Evolutionary conservation across 257 asterid species (phyloP).

Genomic region (Solanum paucissectum): DNA sequence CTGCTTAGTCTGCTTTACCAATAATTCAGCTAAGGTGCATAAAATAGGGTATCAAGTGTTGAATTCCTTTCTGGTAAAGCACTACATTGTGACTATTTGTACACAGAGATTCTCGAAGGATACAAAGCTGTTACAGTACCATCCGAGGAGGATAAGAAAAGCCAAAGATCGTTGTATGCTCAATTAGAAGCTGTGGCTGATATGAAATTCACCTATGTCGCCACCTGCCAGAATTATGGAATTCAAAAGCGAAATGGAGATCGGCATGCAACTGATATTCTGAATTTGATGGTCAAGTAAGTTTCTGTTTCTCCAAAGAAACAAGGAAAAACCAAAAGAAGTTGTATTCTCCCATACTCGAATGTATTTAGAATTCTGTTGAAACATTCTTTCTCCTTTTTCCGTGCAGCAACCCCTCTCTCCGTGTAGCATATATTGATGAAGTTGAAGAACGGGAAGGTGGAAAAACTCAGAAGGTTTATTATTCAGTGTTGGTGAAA

Average conservation of each 20-base stretch:
- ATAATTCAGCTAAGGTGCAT: not conserved
- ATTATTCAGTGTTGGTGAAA: constrained; percentile 86
- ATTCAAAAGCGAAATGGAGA: constrained; percentile 94
- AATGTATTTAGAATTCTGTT: not conserved
- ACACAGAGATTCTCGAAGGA: constrained; percentile 77
- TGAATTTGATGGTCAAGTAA: constrained; percentile 96
- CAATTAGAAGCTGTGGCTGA: constrained; percentile 95
- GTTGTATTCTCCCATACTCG: not conserved
- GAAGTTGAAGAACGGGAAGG: constrained; percentile 92
- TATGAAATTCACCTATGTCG: constrained; percentile 94
- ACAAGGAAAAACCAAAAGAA: not conserved
- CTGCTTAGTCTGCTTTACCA: not conserved
- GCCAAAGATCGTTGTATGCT: constrained; percentile 86
- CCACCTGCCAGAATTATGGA: constrained; percentile 96
- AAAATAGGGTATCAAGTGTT: not conserved
- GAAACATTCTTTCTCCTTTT: constrained; percentile 1
- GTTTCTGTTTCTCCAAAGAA: constrained; percentile 16
- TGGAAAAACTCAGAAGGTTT: constrained; percentile 68
- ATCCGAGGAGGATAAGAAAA: constrained; percentile 72
- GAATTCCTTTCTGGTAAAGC: not conserved
- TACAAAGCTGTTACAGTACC: constrained; percentile 60
- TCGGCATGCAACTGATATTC: constrained; percentile 96
- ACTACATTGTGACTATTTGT: not conserved
- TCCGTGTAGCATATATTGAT: constrained; percentile 95
- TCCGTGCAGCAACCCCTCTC: constrained; percentile 76